These are phyloP conservation scores for Lolium multiflorum DNA, from an alignment of 176 grass and related monocot genomes.

Conservation along the genomic window DNA sequence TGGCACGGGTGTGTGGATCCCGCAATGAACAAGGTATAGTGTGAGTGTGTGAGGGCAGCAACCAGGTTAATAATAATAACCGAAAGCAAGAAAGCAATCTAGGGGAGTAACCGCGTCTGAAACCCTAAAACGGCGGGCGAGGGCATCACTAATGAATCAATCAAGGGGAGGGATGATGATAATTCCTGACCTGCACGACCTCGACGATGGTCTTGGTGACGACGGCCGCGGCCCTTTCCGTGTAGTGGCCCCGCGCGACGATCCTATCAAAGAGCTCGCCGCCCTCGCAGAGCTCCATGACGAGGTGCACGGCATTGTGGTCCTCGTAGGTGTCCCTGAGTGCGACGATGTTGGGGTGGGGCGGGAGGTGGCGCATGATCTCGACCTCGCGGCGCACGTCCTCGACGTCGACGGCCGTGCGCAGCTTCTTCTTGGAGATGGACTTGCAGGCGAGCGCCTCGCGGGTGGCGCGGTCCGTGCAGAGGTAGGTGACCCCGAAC, in stretches of 20 bases:
- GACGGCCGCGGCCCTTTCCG: slow-evolving; percentile 64
- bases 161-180: too few species aligned
- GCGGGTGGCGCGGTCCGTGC: slow-evolving; percentile 61
- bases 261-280: slow-evolving; percentile 91
- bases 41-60: neutral
- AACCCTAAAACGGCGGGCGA: too few species aligned
- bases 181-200: slow-evolving; percentile 85
- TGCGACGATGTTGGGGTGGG: slow-evolving; percentile 79
- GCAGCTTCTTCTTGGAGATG: slow-evolving; percentile 95
- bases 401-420: slow-evolving; percentile 78
- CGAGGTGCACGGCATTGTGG: slow-evolving; percentile 78
- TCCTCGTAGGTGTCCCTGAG: slow-evolving; percentile 88
- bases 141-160: too few species aligned
- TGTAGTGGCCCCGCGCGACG: slow-evolving; percentile 78
- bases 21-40: neutral
- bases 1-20: too few species aligned
- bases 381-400: slow-evolving; percentile 87
- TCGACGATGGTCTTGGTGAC: slow-evolving; percentile 83
- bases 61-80: too few species aligned
- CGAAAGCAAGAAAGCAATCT: too few species aligned
- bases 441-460: slow-evolving; percentile 76
- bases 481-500: slow-evolving; percentile 94
- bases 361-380: slow-evolving; percentile 78
- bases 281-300: slow-evolving; percentile 93
- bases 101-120: too few species aligned